Evolutionary conservation across 2,329 filamentous ascomycete genomes (phyloP), one percentile per base, ranked within the genome.

Genomic region (Monilinia vaccinii-corymbosi): DNA sequence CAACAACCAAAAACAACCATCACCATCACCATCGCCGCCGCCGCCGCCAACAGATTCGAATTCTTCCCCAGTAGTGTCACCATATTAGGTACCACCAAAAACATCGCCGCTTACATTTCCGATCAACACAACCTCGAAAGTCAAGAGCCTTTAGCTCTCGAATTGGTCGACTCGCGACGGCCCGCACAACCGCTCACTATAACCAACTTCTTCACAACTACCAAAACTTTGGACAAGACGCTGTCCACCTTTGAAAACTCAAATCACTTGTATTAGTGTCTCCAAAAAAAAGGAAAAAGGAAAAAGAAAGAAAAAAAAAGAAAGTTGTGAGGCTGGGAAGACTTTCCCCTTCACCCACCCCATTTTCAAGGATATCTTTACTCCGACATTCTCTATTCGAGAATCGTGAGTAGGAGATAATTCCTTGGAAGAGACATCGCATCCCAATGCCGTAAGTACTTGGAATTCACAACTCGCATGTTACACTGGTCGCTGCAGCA

Each of bases 301-400:
- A 3, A 28, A 28, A 28, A 28, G 6, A 28, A 28, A 6, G 25
- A 28, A 28, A 28, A 28, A 28, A 28, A 36, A 11, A 52, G 40
- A 16, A 58, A 31, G 36, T 51, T 58, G 32, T 52, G 47, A 58
- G 21, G 13, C 11, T 4, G 46, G 51, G 50, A 57, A 28, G 58
- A 42, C 46, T 50, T 47, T 34, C 58, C 61, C 62, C 56, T 63
- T 57, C 60, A 58, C 21, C 59, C 60, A 63, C 56, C 61, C 47
- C 47, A 62, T 56, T 61, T 50, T 60, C 36, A 65, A 65, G 68
- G 68, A 62, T 69, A 67, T 71, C 69, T 68, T 67, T 63, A 57
- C 69, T 68, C 64, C 67, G 68, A 66, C 68, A 69, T 66, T 71
- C 69, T 70, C 67, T 61, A 63, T 64, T 63, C 68, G 68, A 67